Base-by-base conservation (phyloP, 2,329 filamentous ascomycete genomes). In the Neocatenulostroma microsporum region DNA sequence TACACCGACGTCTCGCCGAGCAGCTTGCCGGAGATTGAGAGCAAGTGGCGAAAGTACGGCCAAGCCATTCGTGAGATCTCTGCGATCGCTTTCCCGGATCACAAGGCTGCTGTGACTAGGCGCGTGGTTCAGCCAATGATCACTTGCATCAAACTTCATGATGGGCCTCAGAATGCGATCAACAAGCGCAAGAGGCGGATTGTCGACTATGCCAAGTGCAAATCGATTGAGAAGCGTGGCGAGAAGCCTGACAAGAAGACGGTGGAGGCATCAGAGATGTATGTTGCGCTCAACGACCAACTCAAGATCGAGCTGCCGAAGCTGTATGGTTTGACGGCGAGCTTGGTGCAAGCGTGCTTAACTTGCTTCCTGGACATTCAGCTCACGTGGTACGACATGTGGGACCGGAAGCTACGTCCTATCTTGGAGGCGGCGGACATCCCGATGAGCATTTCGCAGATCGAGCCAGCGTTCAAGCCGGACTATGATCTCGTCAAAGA, bases 181-280 rank as follows among this genome's bases (percentile, higher is more conserved):
- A 84, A 87, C 56, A 94, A 96, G 66, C 82, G 91, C 17, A 82
- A 88, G 50, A 96, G 96, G 67, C 81, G 85, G n/a, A 75, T 93
- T 11, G 67, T 89, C 12, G 87, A 95, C 55, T 96, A 84, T 60
- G 85, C 89, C 47, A 83, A 83, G 49, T 85, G 77, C 49, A 80
- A 84, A 53, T 76, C 82, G 48, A 72, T 88, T 40, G 81, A 82
- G 54, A 83, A 86, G 29, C 73, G 77, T 21, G 85, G 86, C 44
- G 88, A 93, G 61, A 93, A 85, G 50, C 71, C 86, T 10, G 89
- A 96, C 58, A 82, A 86, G 53, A 91, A 89, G 58, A 80, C 88
- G 3, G 70, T 76, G 12, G 86, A 94, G 50, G 76, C 83, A 25
- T 85, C 87, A 14, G 86, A 94, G 53, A 82, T 93, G 56, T 98